Percentiles rank a stretch among this genome's conserved stretches.
These are phyloP conservation scores for Gaeumannomyces sp. DNA, from an alignment of 2,329 filamentous ascomycete genomes.

Conservation along the genomic window DNA sequence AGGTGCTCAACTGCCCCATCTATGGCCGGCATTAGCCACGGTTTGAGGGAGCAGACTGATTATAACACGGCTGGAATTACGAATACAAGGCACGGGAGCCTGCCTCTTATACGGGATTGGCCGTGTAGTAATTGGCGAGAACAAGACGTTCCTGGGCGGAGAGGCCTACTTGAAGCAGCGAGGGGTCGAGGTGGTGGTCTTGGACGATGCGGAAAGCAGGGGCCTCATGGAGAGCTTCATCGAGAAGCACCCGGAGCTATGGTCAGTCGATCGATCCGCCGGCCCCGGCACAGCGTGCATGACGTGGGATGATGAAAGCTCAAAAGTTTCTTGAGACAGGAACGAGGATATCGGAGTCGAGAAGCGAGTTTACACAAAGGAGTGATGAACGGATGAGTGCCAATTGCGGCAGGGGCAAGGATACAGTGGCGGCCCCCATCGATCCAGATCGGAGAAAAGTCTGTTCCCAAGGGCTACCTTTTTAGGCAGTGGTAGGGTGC, in stretches of 20 bases:
- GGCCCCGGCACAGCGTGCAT: background rate
- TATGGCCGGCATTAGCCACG: background rate
- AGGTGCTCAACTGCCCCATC: background rate
- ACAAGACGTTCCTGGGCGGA: slow-evolving; percentile 67
- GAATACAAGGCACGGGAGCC: slow-evolving; percentile 52
- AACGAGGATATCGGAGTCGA: slow-evolving; percentile 54
- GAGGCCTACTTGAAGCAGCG: slow-evolving; percentile 62
- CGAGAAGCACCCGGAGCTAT: slow-evolving; percentile 63
- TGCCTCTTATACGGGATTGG: slow-evolving; percentile 70
- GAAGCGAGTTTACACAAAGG: slow-evolving; percentile 33
- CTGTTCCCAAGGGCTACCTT: no score
- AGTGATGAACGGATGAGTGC: slow-evolving; percentile 12
- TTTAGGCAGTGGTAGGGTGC: no score
- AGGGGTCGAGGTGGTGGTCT: slow-evolving; percentile 67
- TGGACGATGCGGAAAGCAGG: slow-evolving; percentile 60
- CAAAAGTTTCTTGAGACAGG: slow-evolving; percentile 27
- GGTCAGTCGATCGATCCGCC: slow-evolving; percentile 39
- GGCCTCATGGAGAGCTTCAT: slow-evolving; percentile 68
- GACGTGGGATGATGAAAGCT: background rate
- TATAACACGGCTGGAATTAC: background rate
- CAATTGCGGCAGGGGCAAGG: background rate
- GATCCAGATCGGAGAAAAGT: no score
- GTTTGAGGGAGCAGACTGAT: background rate
- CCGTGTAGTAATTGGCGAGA: slow-evolving; percentile 72
- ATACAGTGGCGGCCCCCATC: no score